Evolutionary conservation across 495 filamentous ascomycete species (phyloP), one percentile per base, ranked within the genome.

Genomic region (Penicillium desertorum): DNA sequence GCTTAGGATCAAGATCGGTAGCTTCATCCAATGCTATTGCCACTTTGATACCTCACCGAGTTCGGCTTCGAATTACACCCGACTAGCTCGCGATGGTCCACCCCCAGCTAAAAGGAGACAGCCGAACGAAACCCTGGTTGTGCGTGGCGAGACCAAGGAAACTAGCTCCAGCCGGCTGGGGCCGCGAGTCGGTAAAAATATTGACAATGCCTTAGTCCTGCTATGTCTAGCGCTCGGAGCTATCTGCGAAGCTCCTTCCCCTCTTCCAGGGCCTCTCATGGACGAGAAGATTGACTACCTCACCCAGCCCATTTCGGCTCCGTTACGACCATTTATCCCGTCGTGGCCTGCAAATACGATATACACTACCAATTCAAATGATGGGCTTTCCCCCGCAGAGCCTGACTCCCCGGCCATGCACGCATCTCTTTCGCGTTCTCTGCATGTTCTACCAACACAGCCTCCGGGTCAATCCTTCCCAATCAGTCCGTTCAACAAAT

Each of bases 191-290:
- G 73, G 73, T 19, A 63, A 55, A 25, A 70, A 73, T 4, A 66
- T 75, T 85, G 54, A 83, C 42, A 93, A 87, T 54, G 90, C 90
- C 2, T 76, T 96, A 32, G 83, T 96, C 2, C 77, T 96, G 4
- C 74, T 97, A 39, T 83, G 96, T 5, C 78, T 97, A 52, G 92
- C 93, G 1, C 72, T 98, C 27, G 94, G 94, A 11, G 88, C 89
- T 60, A 89, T 97, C 22, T 93, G 88, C 57, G 76, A 87, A 49
- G 79, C 86, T 53, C 76, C 81, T 2, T 77, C 72, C 19, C 69
- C 72, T 10, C 65, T 82, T 10, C 88, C 87, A 4, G 88, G 88
- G 20, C 80, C 86, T 4, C 68, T 74, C 17, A 69, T 64, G 39
- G 70, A 73, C 47, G 32, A 60, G 7, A 25, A 49, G 1, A 36